Evolutionary conservation across 495 filamentous ascomycete species (phyloP), one percentile per base, ranked within the genome.

Genomic region (Aspergillus coremiiformis): DNA sequence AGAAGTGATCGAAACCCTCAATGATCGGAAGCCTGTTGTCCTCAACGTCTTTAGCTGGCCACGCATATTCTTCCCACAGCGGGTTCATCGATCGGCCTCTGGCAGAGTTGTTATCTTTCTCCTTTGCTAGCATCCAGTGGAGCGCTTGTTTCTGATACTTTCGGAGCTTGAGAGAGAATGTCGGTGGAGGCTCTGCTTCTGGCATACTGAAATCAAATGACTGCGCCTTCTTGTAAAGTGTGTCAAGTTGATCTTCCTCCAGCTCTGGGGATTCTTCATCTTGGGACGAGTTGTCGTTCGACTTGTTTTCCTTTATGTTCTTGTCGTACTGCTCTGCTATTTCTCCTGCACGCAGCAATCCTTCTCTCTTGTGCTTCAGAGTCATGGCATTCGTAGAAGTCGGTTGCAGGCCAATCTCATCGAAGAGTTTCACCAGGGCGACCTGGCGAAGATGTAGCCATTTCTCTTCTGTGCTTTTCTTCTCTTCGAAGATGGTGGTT

Each of bases 91-190:
- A 95, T 45, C 83, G 79, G 46, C 81, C 81, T 23, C 78, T 70
- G 14, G 76, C 72, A 15, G 79, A 73, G 49, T 81, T 82, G 47
- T 85, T 79, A 48, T 94, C 81, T 60, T 80, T 90, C 67, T 98
- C 93, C 62, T 98, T 98, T 5, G 83, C 79, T 39, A 97, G 70
- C 86, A 98, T 94, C 93, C 93, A 97, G 63, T 95, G 74, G 19
- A 98, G 72, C 6, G 94, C 89, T 67, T 98, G 93, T 59, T 86
- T 95, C 67, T 98, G 93, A 58, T 98, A 98, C 21, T 89, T 91
- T 1, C 94, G 83, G 19, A 98, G 73, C 52, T 83, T 72, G 82
- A 98, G 83, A 8, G 73, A 74, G 65, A 98, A 98, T 1, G 82
- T 87, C 7, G 83, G 73, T 10, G 88, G 80, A 21, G 93, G 91